Evolutionary conservation across 495 filamentous ascomycete genomes (phyloP), one percentile per base, ranked within the genome.

Genomic region (Halenospora varia): DNA sequence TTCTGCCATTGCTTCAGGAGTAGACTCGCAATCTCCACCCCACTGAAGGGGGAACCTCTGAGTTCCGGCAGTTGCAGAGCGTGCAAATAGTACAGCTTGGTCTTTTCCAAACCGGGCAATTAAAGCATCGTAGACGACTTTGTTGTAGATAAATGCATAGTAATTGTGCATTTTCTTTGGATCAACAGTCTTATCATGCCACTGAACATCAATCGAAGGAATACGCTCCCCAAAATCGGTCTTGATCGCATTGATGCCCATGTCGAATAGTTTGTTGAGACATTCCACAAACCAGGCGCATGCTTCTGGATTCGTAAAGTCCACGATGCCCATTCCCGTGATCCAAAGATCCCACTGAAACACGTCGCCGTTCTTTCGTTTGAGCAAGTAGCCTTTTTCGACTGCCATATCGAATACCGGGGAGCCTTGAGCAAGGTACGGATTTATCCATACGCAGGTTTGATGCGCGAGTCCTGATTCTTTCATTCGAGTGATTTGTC

Each of bases 281-380:
- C 85, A 83, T 2, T 57, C 58, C 55, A 68, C 69, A 62, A 78
- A 89, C 86, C 86, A 89, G 17, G 71, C 62, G 49, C 76, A 76
- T 6, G 86, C 86, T 19, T 75, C 77, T 1, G 85, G 87, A 66
- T 89, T 89, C 3, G 86, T 89, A 69, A 89, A 88, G 63, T 88
- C 87, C 9, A 89, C 74, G 2, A 89, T 71, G 2, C 84, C 85
- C 86, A 90, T 90, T 29, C 86, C 86, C 18, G 84, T 81, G 64
- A 88, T 84, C 86, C 86, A 89, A 35, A 86, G 70, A 62, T 88
- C 86, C 83, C 85, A 88, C 69, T 89, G 85, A 77, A 80, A 89
- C 20, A 89, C 70, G 53, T 86, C 84, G 18, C 83, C 85, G 57
- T 90, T 85, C 53, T 73, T 81, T 18, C 84, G 80, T 72, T 85